These are phyloP conservation scores for Leccinum subtestaceum DNA, from an alignment of 768 basidiomycete genomes.

Conservation along the genomic window DNA sequence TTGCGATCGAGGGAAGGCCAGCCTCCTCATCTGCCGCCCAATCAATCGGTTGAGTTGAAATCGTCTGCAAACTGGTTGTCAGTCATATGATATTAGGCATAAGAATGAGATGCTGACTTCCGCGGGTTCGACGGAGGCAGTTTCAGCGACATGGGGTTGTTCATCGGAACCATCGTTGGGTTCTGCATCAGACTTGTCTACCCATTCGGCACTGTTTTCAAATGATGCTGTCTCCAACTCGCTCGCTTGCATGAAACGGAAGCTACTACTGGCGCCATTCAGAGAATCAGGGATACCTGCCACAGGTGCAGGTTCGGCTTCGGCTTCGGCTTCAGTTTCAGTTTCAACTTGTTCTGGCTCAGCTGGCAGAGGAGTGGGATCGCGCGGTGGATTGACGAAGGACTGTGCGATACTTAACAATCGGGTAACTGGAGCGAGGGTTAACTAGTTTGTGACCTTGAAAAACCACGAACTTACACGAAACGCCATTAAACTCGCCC, in stretches of 20 bases:
- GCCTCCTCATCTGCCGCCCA: slow-evolving; percentile 84
- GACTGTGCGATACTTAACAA: slow-evolving; percentile 55
- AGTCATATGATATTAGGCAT: background rate
- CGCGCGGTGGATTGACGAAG: slow-evolving; percentile 48
- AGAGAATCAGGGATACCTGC: slow-evolving; percentile 39
- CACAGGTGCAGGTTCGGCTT: slow-evolving; percentile 19
- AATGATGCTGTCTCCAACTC: slow-evolving; percentile 60
- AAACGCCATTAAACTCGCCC: slow-evolving; percentile 59
- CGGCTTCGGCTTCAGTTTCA: slow-evolving; percentile 33
- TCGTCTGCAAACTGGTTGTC: slow-evolving; percentile 11
- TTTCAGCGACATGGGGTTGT: slow-evolving; percentile 11
- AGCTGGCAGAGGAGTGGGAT: slow-evolving; percentile 33
- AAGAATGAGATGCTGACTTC: slow-evolving; percentile 31
- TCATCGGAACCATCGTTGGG: slow-evolving; percentile 16
- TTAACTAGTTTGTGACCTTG: slow-evolving; percentile 6
- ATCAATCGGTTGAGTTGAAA: slow-evolving; percentile 49
- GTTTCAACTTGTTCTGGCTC: slow-evolving; percentile 30
- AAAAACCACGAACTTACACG: slow-evolving; percentile 48
- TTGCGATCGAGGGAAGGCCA: slow-evolving; percentile 74
- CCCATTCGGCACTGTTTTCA: slow-evolving; percentile 56
- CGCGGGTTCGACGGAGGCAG: slow-evolving; percentile 13
- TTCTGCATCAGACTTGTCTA: slow-evolving; percentile 45
- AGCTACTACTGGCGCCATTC: slow-evolving; percentile 53
- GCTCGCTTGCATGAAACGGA: slow-evolving; percentile 81
- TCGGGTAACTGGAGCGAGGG: slow-evolving; percentile 50